A percentile compares a stretch with the other conserved stretches of the same genome.
These are phyloP conservation scores for Aechmea fasciata DNA, from an alignment of 176 grass and related monocot genomes.

Conservation along the genomic window DNA sequence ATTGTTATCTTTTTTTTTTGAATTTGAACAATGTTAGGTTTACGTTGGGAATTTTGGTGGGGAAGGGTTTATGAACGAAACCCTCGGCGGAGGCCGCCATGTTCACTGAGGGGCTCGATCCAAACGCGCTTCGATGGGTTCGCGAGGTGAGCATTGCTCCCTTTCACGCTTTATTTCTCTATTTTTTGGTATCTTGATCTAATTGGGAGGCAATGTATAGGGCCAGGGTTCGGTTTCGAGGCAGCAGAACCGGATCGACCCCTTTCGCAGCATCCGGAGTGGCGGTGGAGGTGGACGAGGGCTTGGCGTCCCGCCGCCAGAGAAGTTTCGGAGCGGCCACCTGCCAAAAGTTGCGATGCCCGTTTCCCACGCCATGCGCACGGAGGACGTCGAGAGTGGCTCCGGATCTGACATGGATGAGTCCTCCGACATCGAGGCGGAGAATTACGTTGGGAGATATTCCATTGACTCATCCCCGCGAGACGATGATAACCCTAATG, in stretches of 20 bases:
- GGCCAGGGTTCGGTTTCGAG: slow-evolving; percentile 17
- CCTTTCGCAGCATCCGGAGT: slow-evolving; percentile 32
- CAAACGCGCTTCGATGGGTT: slow-evolving; percentile 78
- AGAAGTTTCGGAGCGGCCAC: slow-evolving; percentile 86
- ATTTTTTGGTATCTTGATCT: neutral
- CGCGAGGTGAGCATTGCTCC: slow-evolving; percentile 40
- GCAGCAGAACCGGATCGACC: slow-evolving; percentile 43
- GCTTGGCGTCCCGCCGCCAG: slow-evolving; percentile 77
- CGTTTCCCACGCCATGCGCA: slow-evolving; percentile 33
- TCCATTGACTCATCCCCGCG: slow-evolving; percentile 69
- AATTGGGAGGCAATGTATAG: slow-evolving; percentile 6
- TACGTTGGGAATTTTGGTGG: slow-evolving; percentile 15
- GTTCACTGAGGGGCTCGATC: slow-evolving; percentile 92
- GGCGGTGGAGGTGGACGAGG: slow-evolving; percentile 17
- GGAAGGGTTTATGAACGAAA: slow-evolving; percentile 32
- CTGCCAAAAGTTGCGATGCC: slow-evolving; percentile 51
- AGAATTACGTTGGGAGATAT: slow-evolving; percentile 52
- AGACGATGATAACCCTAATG: slow-evolving; percentile 14
- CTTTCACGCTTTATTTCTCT: slow-evolving; percentile 8
- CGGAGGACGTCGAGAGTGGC: slow-evolving; percentile 35
- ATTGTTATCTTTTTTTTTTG: neutral
- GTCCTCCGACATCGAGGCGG: slow-evolving; percentile 62
- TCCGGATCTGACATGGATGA: slow-evolving; percentile 88
- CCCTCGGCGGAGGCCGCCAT: slow-evolving; percentile 22
- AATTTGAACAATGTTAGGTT: slow-evolving; percentile 15